Evolutionary conservation across 2,329 filamentous ascomycete species (phyloP), one percentile per base, ranked within the genome.

Genomic region (Ustilaginoidea virens): DNA sequence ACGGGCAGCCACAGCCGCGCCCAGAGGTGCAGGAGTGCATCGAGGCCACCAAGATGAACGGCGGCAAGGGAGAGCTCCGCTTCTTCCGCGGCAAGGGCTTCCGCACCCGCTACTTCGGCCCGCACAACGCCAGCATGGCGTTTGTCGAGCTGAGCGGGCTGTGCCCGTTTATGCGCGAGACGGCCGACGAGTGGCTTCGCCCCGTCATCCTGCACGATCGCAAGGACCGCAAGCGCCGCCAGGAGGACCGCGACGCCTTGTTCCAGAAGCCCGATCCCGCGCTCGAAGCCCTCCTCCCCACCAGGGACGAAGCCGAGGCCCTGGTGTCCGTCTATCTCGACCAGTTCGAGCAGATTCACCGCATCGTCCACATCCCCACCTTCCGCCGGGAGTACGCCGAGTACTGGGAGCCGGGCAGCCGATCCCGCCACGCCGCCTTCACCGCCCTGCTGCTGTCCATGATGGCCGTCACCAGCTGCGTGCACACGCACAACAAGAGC

Each of bases 121-220:
- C 67, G 3, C 64, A 71, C 45, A 73, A 70, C 38, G 65, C 66
- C 25, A 71, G 62, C 49, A 65, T 70, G 49, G 68, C 69, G 8
- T 68, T 73, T 41, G 61, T 63, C 28, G 66, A 71, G 53, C 52
- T 68, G 39, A 63, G 63, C 3, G 68, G 69, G 3, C 54, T 74
- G 25, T 66, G 60, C 25, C 63, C 66, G 10, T 73, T 73, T 33
- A 73, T 74, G 69, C 65, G 62, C 37, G 67, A 73, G 49, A 72
- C 67, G 1, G 66, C 68, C 7, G 65, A 71, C 30, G 66, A 72
- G 43, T 72, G 68, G 66, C 56, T 74, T 31, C 59, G 63, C 29
- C 68, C 69, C 6, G 60, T 72, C 25, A 66, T 68, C 21, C 56
- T 69, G 16, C 62, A 67, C 36, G 53, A 61, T 23, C 55, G 56